A percentile compares a stretch with the other conserved stretches of the same genome.
These are phyloP conservation scores for Aphanomyces euteiches DNA, from an alignment of 352 stramenopile genomes.

Conservation along the genomic window DNA sequence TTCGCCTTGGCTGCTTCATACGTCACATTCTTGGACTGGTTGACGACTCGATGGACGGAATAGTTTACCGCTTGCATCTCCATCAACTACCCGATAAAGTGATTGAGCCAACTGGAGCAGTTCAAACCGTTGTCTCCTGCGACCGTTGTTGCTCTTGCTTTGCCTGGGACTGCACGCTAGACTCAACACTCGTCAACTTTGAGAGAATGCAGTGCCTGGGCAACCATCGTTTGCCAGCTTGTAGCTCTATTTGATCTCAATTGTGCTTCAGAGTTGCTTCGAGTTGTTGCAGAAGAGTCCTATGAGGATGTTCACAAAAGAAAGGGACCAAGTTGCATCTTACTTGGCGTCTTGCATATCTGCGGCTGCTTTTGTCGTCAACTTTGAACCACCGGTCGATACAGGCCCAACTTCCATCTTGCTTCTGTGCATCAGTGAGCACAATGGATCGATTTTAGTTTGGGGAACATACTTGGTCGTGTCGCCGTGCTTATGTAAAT, in stretches of 20 bases:
- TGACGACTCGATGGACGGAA: slow-evolving; percentile 56
- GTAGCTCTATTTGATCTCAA: no score
- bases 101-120: no score
- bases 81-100: background rate
- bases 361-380: slow-evolving; percentile 11
- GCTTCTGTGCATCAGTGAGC: background rate
- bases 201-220: no score
- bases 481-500: no score
- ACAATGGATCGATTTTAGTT: background rate
- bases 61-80: slow-evolving; percentile 42
- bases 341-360: slow-evolving; percentile 25
- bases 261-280: background rate
- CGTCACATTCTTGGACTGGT: slow-evolving; percentile 58
- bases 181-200: no score
- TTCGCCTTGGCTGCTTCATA: slow-evolving; percentile 68
- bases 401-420: background rate
- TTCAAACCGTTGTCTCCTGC: no score
- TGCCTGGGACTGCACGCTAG: no score
- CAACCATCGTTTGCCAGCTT: no score
- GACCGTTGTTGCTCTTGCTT: no score
- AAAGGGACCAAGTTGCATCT: background rate
- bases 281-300: slow-evolving; percentile 2
- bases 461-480: background rate
- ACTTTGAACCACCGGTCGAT: background rate
- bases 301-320: background rate